Conservation (phyloP, 176 grass and related monocot species). For the Tillandsia leiboldiana region DNA sequence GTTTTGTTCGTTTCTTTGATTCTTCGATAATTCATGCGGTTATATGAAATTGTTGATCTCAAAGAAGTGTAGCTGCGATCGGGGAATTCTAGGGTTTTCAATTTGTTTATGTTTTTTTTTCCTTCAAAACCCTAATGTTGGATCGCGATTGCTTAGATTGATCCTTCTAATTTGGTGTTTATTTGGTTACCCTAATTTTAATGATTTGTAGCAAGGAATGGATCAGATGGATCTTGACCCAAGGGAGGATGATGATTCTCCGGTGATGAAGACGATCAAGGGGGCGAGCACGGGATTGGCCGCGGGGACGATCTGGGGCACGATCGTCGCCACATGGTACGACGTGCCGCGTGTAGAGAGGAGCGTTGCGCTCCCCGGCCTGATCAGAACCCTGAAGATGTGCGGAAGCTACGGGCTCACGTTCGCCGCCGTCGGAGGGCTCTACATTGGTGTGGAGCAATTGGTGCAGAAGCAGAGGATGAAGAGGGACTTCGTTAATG, state of each 20-base stretch:
- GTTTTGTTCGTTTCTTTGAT: neutral
- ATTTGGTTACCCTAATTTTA: conserved; percentile 6
- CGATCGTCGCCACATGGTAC: conserved; percentile 86
- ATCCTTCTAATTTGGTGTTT: conserved; percentile 1
- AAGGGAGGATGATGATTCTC: conserved; percentile 43
- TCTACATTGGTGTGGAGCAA: conserved; percentile 91
- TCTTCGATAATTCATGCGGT: neutral
- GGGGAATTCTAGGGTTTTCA: neutral
- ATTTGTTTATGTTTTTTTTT: neutral
- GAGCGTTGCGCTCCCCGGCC: conserved; percentile 75
- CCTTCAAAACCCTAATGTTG: too few species aligned
- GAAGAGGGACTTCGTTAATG: conserved; percentile 85
- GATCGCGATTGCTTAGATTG: neutral
- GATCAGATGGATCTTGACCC: conserved; percentile 20
- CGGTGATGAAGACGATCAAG: conserved; percentile 65
- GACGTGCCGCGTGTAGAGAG: conserved; percentile 97
- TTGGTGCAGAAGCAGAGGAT: conserved; percentile 71
- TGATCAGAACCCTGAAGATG: conserved; percentile 90
- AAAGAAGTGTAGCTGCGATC: neutral
- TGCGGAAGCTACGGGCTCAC: conserved; percentile 79
- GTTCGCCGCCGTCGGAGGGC: conserved; percentile 77
- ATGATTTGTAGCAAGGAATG: conserved; percentile 30
- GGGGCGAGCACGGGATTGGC: conserved; percentile 57
- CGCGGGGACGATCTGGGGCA: conserved; percentile 76
- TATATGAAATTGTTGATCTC: neutral